Evolutionary conservation across 192 early-diverging fungal genomes (phyloP).

Genomic region (Fimicolochytrium jonesii): DNA sequence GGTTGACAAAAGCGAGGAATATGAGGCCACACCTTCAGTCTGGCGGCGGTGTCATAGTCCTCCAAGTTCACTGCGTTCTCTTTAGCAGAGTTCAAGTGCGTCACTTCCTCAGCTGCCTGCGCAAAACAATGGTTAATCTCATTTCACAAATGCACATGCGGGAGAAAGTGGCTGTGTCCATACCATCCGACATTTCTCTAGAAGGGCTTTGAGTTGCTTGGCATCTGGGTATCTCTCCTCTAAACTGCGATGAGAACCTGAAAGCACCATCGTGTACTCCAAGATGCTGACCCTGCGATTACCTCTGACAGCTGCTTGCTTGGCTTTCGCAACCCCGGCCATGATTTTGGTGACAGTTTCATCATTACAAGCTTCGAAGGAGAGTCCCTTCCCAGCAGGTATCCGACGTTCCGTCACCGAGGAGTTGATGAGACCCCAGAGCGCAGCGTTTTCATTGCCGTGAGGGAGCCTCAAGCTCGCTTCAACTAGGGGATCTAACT

Average conservation of each 20-base stretch:
- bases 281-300: slow-evolving; percentile 11
- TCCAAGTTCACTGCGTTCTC: slow-evolving; percentile 58
- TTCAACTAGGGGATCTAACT: slow-evolving; percentile 20
- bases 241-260: background rate
- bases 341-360: slow-evolving; percentile 30
- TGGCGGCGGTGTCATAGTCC: slow-evolving; percentile 74
- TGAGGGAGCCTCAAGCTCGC: background rate
- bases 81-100: slow-evolving; percentile 52
- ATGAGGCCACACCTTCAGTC: slow-evolving; percentile 49
- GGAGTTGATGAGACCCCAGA: slow-evolving; percentile 27
- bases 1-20: background rate
- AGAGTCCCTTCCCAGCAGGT: slow-evolving; percentile 13
- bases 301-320: slow-evolving; percentile 58
- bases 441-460: slow-evolving; percentile 26
- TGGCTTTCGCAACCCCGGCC: slow-evolving; percentile 41
- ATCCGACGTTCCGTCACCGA: slow-evolving; percentile 12
- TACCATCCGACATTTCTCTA: slow-evolving; percentile 46
- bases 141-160: background rate
- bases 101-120: slow-evolving; percentile 46
- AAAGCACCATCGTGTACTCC: background rate
- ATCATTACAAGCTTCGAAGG: slow-evolving; percentile 32
- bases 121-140: background rate
- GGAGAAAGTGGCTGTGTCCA: slow-evolving; percentile 19
- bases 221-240: slow-evolving; percentile 63
- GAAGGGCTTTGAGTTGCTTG: slow-evolving; percentile 55